phyloP scores from a whole-genome alignment of 352 stramenopile species.

The Pythium plurisporium region DNA sequence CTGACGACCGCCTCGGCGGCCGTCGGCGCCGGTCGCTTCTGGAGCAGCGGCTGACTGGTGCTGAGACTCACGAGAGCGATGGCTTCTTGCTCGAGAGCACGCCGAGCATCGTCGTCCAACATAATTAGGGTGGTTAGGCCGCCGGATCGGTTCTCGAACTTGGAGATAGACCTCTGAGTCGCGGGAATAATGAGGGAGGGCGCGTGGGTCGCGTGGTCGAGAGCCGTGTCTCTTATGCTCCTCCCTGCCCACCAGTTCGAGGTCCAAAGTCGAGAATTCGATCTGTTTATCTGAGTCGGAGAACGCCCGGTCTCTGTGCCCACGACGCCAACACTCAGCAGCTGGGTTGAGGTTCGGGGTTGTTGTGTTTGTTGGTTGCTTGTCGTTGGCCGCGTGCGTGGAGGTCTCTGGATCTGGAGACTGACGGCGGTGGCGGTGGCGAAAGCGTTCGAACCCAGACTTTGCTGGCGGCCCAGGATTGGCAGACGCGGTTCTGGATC shows the following conservation, averaged over 20 bases:
- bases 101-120: conserved; percentile 51
- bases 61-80: conserved; percentile 70
- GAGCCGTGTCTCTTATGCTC: conserved; percentile 23
- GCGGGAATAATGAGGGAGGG: not conserved
- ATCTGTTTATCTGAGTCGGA: conserved; percentile 27
- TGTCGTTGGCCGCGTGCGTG: too few species aligned
- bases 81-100: conserved; percentile 54
- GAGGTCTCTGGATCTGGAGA: too few species aligned
- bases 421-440: too few species aligned
- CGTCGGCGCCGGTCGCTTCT: conserved; percentile 2
- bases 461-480: not conserved
- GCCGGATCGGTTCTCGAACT: not conserved
- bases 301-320: conserved; percentile 14
- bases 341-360: conserved; percentile 11
- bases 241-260: conserved; percentile 19
- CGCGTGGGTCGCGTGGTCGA: conserved; percentile 10
- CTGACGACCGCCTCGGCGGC: not conserved
- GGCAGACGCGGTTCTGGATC: not conserved
- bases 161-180: not conserved
- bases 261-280: conserved; percentile 13
- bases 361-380: conserved; percentile 2
- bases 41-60: conserved; percentile 19
- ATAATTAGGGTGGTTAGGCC: conserved; percentile 16
- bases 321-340: conserved; percentile 2
- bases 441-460: not conserved